Percentiles rank a stretch among this genome's conserved stretches.
Conservation (phyloP, 2,329 filamentous ascomycete species). For the Talaromyces verruculosus region DNA sequence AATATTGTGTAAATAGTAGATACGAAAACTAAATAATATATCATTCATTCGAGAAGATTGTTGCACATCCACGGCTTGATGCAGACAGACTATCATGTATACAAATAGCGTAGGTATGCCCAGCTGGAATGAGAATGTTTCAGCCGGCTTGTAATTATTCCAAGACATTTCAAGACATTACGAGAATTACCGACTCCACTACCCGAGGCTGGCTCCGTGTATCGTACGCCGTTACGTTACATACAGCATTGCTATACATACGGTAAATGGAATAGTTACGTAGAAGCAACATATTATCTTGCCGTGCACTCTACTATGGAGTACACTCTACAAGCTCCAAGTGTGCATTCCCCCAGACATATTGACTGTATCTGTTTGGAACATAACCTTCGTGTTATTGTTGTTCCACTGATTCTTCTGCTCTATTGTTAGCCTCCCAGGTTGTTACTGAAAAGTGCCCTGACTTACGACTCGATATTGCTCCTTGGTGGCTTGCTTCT, state of each 20-base stretch:
- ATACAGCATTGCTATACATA: background rate
- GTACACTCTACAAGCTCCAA: background rate
- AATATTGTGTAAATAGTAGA: background rate
- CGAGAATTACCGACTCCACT: background rate
- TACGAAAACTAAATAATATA: background rate
- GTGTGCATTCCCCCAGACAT: background rate
- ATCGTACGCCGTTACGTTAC: background rate
- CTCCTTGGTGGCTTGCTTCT: background rate
- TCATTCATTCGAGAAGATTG: background rate
- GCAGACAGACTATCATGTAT: background rate
- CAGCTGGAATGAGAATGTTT: conserved; percentile 4
- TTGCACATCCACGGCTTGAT: background rate
- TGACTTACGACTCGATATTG: conserved; percentile 8
- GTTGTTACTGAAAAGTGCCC: background rate
- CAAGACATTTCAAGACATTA: conserved; percentile 1
- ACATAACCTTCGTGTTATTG: background rate
- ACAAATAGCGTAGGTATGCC: background rate
- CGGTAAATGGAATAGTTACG: background rate
- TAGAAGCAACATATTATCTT: background rate
- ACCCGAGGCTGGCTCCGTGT: background rate
- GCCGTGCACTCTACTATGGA: too few species aligned
- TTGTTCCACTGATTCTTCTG: conserved; percentile 9
- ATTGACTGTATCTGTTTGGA: background rate
- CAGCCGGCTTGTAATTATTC: background rate
- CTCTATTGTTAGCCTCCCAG: background rate